phyloP scores from a whole-genome alignment of 2,329 filamentous ascomycete species.

The Ceratocystis variospora region DNA sequence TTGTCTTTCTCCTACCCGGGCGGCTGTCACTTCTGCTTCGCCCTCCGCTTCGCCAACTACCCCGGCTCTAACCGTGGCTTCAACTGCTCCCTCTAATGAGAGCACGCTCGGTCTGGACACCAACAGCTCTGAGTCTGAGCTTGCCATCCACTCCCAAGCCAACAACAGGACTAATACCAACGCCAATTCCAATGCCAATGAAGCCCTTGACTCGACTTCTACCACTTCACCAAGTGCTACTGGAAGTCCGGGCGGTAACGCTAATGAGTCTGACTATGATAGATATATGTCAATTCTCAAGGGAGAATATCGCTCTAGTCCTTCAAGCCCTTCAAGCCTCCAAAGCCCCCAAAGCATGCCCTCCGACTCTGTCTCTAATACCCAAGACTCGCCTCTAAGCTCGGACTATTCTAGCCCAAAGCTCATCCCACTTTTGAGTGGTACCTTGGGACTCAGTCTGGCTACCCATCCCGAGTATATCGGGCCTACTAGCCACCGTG shows the following conservation, averaged over 20 bases:
- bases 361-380: neutral
- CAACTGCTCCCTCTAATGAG: neutral
- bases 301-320: conserved; percentile 8
- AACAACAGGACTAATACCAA: neutral
- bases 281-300: conserved; percentile 16
- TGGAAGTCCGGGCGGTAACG: neutral
- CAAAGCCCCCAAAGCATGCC: conserved; percentile 3
- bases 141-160: neutral
- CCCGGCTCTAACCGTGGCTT: neutral
- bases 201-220: neutral
- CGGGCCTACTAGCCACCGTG: conserved; percentile 45
- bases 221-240: neutral
- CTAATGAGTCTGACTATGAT: conserved; percentile 16
- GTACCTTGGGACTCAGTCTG: conserved; percentile 41
- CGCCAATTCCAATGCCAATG: neutral
- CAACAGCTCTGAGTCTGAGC: conserved; percentile 5
- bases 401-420: conserved; percentile 12
- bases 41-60: neutral
- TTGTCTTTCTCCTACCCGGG: conserved; percentile 5
- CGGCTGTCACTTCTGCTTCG: neutral
- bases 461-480: conserved; percentile 48
- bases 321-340: neutral
- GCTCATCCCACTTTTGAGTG: conserved; percentile 26
- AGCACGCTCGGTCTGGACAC: neutral
- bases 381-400: conserved; percentile 4